These are phyloP conservation scores for Crepidotus variabilis DNA, from an alignment of 768 basidiomycete species.

Conservation along the genomic window DNA sequence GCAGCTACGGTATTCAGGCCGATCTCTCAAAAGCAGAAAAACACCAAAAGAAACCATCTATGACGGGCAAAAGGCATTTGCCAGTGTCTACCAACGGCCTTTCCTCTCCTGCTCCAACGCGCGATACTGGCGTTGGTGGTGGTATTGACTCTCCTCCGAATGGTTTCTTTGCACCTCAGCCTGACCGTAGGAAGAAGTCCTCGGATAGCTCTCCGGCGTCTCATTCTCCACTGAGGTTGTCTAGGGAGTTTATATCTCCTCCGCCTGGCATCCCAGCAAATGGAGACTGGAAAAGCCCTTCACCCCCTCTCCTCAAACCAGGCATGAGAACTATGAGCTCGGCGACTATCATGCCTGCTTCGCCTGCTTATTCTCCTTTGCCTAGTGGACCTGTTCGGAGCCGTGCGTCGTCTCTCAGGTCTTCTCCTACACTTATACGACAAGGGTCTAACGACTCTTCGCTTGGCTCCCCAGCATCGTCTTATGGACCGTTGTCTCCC, in stretches of 20 bases:
- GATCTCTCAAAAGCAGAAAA: slow-evolving; percentile 19
- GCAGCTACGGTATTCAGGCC: slow-evolving; percentile 60
- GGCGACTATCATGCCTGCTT: slow-evolving; percentile 11
- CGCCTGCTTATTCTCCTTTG: slow-evolving; percentile 6
- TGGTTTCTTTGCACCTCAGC: slow-evolving; percentile 15
- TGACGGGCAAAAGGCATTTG: slow-evolving; percentile 22
- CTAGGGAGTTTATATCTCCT: slow-evolving; percentile 12
- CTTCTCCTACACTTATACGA: slow-evolving; percentile 20
- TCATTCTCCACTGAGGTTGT: slow-evolving; percentile 21
- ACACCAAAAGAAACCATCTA: slow-evolving; percentile 15
- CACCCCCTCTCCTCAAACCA: slow-evolving; percentile 10
- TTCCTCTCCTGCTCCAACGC: slow-evolving; percentile 16
- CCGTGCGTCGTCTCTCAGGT: slow-evolving; percentile 8
- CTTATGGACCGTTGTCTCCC: slow-evolving; percentile 49
- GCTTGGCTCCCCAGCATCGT: slow-evolving; percentile 50
- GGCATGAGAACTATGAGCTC: slow-evolving; percentile 12
- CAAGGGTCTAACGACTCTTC: slow-evolving; percentile 49
- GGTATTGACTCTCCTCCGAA: slow-evolving; percentile 17
- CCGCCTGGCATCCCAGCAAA: neutral
- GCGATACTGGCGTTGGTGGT: slow-evolving; percentile 19
- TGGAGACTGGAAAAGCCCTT: neutral
- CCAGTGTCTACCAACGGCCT: slow-evolving; percentile 20
- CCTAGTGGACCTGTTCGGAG: slow-evolving; percentile 6
- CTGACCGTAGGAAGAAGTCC: slow-evolving; percentile 12
- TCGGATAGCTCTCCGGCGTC: slow-evolving; percentile 16